These are phyloP conservation scores for Saccharomycopsis fibuligera DNA, from an alignment of 805 yeast species.

Conservation along the genomic window DNA sequence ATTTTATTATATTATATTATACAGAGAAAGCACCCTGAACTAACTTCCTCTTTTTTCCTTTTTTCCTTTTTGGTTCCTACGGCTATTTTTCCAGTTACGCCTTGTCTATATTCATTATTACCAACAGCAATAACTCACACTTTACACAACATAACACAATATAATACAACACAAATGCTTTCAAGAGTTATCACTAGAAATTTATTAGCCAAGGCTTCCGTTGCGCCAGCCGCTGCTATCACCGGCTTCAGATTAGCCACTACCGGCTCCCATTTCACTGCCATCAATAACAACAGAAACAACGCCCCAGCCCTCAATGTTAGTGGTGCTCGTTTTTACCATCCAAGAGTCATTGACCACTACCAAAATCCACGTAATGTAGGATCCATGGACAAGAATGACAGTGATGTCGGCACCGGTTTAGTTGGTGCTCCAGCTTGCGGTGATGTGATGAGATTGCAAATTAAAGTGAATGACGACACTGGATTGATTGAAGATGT, in stretches of 20 bases:
- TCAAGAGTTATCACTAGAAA: neutral
- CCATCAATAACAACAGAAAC: neutral
- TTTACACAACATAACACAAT: neutral
- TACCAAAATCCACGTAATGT: conserved; percentile 96
- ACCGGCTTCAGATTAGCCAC: neutral
- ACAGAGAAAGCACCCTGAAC: neutral
- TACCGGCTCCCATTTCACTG: neutral
- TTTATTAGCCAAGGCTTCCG: neutral
- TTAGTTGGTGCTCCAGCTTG: conserved; percentile 99
- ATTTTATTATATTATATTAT: neutral
- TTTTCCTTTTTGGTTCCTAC: neutral
- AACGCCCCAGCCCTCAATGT: neutral
- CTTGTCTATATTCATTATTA: neutral
- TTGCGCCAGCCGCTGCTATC: no score
- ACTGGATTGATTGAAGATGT: conserved; percentile 92
- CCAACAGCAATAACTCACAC: neutral
- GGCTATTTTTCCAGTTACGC: neutral
- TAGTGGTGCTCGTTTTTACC: conserved; percentile 40
- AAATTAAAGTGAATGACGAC: conserved; percentile 84
- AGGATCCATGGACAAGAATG: conserved; percentile 79
- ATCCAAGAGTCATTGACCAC: conserved; percentile 91
- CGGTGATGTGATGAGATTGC: conserved; percentile 98
- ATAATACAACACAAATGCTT: neutral
- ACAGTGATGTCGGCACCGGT: conserved; percentile 85
- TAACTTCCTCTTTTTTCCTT: neutral